Evolutionary conservation across 768 basidiomycete species (phyloP), one percentile per base, ranked within the genome.

Genomic region (Termitomyces heimii): DNA sequence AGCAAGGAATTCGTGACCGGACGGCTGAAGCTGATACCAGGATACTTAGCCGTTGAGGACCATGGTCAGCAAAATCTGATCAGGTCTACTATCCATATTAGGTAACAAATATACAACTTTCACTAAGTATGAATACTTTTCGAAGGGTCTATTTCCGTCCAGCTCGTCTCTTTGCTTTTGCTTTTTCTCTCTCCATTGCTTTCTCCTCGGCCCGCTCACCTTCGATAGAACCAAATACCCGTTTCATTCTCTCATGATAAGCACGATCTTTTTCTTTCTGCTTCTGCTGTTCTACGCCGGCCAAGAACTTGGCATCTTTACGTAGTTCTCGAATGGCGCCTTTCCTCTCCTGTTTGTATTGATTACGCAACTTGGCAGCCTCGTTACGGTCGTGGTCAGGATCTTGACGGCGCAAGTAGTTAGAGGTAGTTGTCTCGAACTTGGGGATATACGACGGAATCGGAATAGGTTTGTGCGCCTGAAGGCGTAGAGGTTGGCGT

Each of bases 141-240:
- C 14, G 18, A 26, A 16, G 32, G n/a, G 48, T 57, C 70, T 76
- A 91, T 71, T 86, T 90, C 65, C 85, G 81, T 50, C 92, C 92
- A 39, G 89, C 79, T 61, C 91, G 76, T 66, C 81, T 81, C 73
- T 90, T 93, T 48, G 88, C 88, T 67, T 79, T 86, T 42, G 74
- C 70, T 72, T 93, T 94, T 66, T 87, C 88, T 69, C 89, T 81
- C 66, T 94, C 88, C 87, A 88, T 85, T 43, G 84, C 85, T 77
- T 97, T 98, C 75, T 98, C 86, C 73, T 98, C 97, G 22, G 94
- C 93, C 53, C 96, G 78, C 76, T 99, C 97, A 32, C 85, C 81
- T 62, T 93, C 90, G 31, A 93, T 77, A 0, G 84, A 83, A 2
- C 79, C 84, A 69, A 80, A 89, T 24, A 89, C 93, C 65, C 81